Base-by-base conservation (phyloP, 495 filamentous ascomycete genomes). In the Annulohypoxylon bovei region DNA sequence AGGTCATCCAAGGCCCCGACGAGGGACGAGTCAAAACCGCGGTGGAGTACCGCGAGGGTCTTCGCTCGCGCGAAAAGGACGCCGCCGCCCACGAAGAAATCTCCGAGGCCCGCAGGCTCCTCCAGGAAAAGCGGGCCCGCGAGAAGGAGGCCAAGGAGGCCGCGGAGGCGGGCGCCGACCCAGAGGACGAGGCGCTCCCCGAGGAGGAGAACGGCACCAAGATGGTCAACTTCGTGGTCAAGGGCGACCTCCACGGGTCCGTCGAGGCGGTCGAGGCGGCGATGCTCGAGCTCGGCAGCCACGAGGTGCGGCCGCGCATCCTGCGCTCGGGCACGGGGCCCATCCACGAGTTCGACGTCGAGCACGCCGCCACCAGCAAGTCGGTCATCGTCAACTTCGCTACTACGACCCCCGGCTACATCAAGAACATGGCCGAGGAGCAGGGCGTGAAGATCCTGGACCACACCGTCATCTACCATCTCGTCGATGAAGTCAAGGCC, bases 191-290 rank as follows among this genome's bases (percentile, higher is more conserved):
- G 61, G 23, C 44, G 7, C 54, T 55, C 2, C 63, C 70, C 1
- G 76, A 81, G 6, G 74, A 83, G 37, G 68, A 78, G 40, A 78
- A 78, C 22, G 89, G 88, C 0, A 83, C 86, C 6, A 88, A 91
- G 62, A 75, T 87, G n/a, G 82, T 97, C 57, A 87, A 88, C 67
- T 93, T 97, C 80, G 86, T 95, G 44, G 82, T 99, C 81, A 98
- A 98, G 80, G 94, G 89, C 44, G 96, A 99, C 75, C 95, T 98
- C 14, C 88, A 88, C 60, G 95, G 95, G 8, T 97, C 94, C 1
- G 94, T 93, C 6, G 95, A 99, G 78, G 95, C 95, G 4, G 91
- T 98, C 6, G 77, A 90, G 55, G 90, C 92, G 55, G 86, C 90
- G 12, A 82, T 98, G 65, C 80, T 87, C 20, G 85, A 88, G 59